Percentiles rank a stretch among this genome's conserved stretches.
Conservation (phyloP, 331 rosid species). For the Rosa hybrid region DNA sequence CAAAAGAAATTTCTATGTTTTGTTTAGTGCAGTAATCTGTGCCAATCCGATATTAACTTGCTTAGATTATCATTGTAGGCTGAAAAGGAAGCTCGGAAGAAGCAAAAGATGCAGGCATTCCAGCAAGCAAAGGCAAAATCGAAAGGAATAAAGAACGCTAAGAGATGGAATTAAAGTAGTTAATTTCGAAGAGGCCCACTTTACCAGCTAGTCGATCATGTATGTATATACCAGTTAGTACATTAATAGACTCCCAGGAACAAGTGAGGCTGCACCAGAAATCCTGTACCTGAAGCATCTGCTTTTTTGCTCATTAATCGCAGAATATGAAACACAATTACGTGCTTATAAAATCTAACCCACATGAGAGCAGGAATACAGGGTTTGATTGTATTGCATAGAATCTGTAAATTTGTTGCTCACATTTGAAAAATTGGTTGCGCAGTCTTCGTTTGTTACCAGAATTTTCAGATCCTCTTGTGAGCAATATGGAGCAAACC, state of each 20-base stretch:
- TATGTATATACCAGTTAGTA: not conserved
- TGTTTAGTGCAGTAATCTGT: not conserved
- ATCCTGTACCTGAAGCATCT: constrained; percentile 9
- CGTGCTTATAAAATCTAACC: not conserved
- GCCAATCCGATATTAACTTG: not conserved
- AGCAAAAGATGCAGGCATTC: constrained; percentile 86
- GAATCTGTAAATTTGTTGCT: not conserved
- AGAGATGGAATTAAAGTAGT: constrained; percentile 77
- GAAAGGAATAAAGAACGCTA: constrained; percentile 70
- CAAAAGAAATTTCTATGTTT: not conserved
- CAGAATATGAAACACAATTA: not conserved
- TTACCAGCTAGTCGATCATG: not conserved
- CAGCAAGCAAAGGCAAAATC: constrained; percentile 93
- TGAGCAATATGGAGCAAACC: not conserved
- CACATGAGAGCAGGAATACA: not conserved
- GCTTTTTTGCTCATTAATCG: not conserved
- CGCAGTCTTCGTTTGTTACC: not conserved
- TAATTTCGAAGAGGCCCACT: not conserved
- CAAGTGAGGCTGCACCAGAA: not conserved
- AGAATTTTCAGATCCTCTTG: not conserved
- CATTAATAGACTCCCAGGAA: not conserved
- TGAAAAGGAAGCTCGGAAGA: constrained; percentile 92
- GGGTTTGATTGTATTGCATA: not conserved
- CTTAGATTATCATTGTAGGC: constrained; percentile 43
- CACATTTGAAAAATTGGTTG: not conserved